Evolutionary conservation across 1,139 yeast genomes (phyloP), one percentile per base, ranked within the genome.

Genomic region (Hemisphaericaspora lyxosophila): DNA sequence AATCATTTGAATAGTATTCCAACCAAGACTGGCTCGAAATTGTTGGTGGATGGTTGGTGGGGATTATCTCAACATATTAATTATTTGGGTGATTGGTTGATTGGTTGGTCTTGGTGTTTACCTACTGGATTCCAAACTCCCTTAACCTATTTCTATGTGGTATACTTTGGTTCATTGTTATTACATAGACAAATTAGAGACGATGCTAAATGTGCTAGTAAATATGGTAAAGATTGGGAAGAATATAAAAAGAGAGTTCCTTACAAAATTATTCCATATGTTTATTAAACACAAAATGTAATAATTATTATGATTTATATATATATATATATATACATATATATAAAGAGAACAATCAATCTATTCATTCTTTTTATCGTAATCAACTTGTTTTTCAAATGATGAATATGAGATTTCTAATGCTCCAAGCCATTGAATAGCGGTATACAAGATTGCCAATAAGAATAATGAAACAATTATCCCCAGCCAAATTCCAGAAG

Each of bases 11-110:
- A 79, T 51, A 82, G 80, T 44, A 84, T 92, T 44, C 66, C 76
- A 45, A 85, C 97, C 1, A 68, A 73, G 23, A 79, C 86, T 11
- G 96, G 96, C 1, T 84, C 96, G 26, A 85, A 78, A 54, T 73
- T 92, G 47, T 68, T 92, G 38, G 76, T 81, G 41, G 94, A 88
- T 52, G 97, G 97, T 2, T 92, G 98, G 98, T 92, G 98, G 98
- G 86, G 85, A 3, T 62, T 72, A 28, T 82, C 96, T 5, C 95
- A 95, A 50, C 98, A 92, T 59, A 88, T 88, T 58, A 92, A 92
- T 58, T 92, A 92, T 62, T 75, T 90, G 45, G 98, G 98, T 27
- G 98, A 92, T 64, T 89, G 97, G 94, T 57, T 94, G 35, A 82
- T 89, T 56, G 89, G 97, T 0, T 74, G 87, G 69, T 80, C 95